Base-by-base conservation (phyloP, 768 basidiomycete species). In the Boletus pseudopeckii region DNA sequence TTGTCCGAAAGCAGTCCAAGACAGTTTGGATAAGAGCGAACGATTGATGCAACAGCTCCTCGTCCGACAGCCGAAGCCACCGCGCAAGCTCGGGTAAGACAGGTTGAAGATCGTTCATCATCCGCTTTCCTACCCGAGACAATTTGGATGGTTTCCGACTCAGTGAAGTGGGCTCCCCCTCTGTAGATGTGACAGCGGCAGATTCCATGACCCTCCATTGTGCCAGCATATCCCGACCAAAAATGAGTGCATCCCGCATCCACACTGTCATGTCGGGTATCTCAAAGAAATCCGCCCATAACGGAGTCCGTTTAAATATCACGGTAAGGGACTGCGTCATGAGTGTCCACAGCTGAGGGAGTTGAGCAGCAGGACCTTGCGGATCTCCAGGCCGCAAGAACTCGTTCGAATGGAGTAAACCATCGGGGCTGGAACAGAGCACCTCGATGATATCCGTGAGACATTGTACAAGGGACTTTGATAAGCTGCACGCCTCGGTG, bases 241-340 rank as follows among this genome's bases (percentile, higher is more conserved):
- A 93, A 58, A 98, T 94, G 48, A 98, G 77, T 3, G 95, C 97
- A 66, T 98, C 97, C 51, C 95, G 83, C 97, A 99, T 98, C 97
- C 97, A 99, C 32, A 85, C 80, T 14, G 89, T 80, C 95, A 99
- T 97, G 52, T 85, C 84, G 26, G 85, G 80, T 61, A 82, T 84
- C 50, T 89, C 86, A 68, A 90, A 90, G 67, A 79, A 87, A 8
- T 75, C 68, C 0, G 97, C 81, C 97, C 97, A 99, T 14, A 75
- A 64, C 0, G 86, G 87, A 3, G 94, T 94, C 48, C 81, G 80
- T 64, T 82, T 84, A 74, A 97, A 98, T 57, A 99, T 92, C 48
- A 88, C 77, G 0, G 88, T 80, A 45, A 96, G 80, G 4, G 90
- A 82, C 46, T 79, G 77, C 7, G 86, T 85, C 89, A 98, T 91